Evolutionary conservation across 2,329 filamentous ascomycete species (phyloP).

Genomic region (Ambrosiella cleistominuta): DNA sequence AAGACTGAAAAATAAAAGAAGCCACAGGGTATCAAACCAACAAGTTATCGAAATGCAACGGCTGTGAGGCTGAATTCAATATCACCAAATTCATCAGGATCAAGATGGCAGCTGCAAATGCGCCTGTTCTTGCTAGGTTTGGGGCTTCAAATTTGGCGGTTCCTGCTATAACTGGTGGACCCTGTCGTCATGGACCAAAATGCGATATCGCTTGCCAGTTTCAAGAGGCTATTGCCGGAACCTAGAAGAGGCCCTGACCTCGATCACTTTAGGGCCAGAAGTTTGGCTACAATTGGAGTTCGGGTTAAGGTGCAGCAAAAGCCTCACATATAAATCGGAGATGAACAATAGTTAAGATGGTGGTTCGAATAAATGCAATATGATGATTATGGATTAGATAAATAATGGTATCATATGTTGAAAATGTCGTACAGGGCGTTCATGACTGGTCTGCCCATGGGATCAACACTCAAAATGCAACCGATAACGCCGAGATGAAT

Average conservation of each 20-base stretch:
- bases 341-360: background rate
- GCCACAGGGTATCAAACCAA: background rate
- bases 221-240: constrained; percentile 8
- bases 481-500: background rate
- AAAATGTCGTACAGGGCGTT: background rate
- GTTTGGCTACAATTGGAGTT: constrained; percentile 2
- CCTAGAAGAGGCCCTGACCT: constrained; percentile 3
- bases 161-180: background rate
- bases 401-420: constrained; percentile 1
- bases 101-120: background rate
- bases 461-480: background rate
- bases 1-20: background rate
- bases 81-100: background rate
- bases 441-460: too few species aligned
- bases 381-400: background rate
- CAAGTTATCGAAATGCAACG: background rate
- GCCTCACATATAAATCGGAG: background rate
- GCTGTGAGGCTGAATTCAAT: background rate
- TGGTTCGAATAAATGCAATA: background rate
- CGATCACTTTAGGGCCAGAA: constrained; percentile 6
- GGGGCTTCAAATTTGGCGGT: background rate
- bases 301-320: background rate
- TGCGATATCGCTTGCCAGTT: constrained; percentile 12
- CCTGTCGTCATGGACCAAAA: constrained; percentile 10
- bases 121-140: background rate